Base-by-base conservation (phyloP, 75 land plant genomes). In the Gnetum montanum region DNA sequence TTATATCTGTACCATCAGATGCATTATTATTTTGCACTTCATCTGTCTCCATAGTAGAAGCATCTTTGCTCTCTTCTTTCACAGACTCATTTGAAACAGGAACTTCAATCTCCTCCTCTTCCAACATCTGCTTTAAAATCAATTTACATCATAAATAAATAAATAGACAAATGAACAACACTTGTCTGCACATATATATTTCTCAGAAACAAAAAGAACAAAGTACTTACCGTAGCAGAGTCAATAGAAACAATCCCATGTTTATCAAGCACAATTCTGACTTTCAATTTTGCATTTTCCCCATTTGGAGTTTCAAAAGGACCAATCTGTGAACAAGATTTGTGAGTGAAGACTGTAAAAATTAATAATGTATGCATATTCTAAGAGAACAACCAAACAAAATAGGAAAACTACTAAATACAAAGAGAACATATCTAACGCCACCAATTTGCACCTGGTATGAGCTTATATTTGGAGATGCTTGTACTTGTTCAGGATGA, bases 41-140 rank as follows among this genome's bases (percentile, higher is more conserved):
- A 66, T 87, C 88, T 20, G 74, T 79, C 10, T 91, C 97, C 85
- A 80, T 87, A 8, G 70, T 71, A 0, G 74, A 16, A 28, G 64
- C 33, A 37, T 45, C 68, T 49, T 75, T 74, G n/a, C n/a, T n/a
- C 20, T 8, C 25, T 8, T 76, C 77, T 30, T 81, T 64, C 6
- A 46, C 6, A 16, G 54, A 37, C 46, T 85, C 71, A 51, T 71
- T 66, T 13, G 77, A 35, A 13, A 81, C 68, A 26, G 83, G 81
- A 25, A 83, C 73, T 28, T 78, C 74, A 16, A 81, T 75, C 58
- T 77, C 94, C 56, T 93, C 98, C 36, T 88, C 95, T 60, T 84
- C 98, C 30, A 93, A 54, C 62, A 93, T 69, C 86, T 85, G 73
- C 55, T n/a, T n/a, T n/a, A n/a, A n/a, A n/a, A n/a, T n/a, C 34